Conservation (phyloP, 2,329 filamentous ascomycete species). For the Hypomyces perniciosus region DNA sequence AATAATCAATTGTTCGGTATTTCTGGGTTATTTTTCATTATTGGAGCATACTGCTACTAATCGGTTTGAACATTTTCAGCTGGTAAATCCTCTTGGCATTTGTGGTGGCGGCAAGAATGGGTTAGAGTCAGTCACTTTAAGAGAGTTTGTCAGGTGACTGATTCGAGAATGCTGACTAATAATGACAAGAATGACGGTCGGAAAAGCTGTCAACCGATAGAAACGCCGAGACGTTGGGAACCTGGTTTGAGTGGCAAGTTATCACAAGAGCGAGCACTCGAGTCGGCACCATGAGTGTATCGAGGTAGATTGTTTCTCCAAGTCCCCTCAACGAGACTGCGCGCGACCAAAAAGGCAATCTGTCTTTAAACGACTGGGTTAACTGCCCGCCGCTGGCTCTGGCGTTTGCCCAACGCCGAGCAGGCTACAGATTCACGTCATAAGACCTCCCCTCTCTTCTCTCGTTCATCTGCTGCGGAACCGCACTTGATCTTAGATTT, state of each 20-base stretch:
- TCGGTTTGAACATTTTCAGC: too few relatives aligned
- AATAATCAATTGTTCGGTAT: too few relatives aligned
- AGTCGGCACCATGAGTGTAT: conserved; percentile 16
- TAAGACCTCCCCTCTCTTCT: neutral
- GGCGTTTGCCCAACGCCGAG: conserved; percentile 1
- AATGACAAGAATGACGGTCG: too few relatives aligned
- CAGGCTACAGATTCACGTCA: conserved; percentile 12
- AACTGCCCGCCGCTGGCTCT: neutral
- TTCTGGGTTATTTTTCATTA: too few relatives aligned
- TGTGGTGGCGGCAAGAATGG: too few relatives aligned
- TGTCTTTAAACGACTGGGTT: neutral
- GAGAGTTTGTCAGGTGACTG: too few relatives aligned
- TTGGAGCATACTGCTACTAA: too few relatives aligned
- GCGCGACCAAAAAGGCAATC: neutral
- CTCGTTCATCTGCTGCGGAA: neutral
- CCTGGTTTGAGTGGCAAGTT: conserved; percentile 11
- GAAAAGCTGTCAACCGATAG: too few relatives aligned
- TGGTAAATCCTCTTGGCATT: too few relatives aligned
- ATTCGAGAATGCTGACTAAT: neutral
- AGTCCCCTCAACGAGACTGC: neutral
- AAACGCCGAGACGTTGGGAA: neutral
- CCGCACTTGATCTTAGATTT: neutral
- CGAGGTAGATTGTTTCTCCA: conserved; percentile 11
- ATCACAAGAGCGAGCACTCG: conserved; percentile 1
- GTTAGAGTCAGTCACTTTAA: too few relatives aligned